Evolutionary conservation across 345 rosid genomes (phyloP), one percentile per base, ranked within the genome.

Genomic region (Geranium brycei): DNA sequence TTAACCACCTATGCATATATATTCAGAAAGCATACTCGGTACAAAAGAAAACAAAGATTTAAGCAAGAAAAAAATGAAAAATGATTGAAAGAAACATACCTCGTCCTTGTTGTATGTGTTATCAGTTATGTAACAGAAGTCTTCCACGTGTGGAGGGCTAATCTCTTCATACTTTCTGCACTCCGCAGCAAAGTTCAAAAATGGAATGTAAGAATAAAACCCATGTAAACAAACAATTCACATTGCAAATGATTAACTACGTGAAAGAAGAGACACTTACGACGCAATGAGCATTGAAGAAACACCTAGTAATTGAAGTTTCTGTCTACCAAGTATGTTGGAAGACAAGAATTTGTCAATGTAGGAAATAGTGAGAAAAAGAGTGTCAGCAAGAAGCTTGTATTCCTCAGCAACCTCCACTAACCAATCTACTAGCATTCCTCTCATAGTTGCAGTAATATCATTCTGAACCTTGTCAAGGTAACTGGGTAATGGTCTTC

Each of bases 221-320:
- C 31, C 41, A 18, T 53, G n/a, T 31, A 57, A n/a, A 55, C 15
- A 47, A 58, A 53, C 4, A 41, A 2, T 41, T 12, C 17, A n/a
- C 7, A 64, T 13, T 31, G 53, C 55, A 17, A 53, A 0, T 51
- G 13, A 7, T 35, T 40, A 4, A n/a, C 19, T 51, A 2, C 6
- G 2, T 47, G 63, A 55, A 17, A 69, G 17, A 15, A 14, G 16
- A 18, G 59, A 15, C 16, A 16, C 73, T 73, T 85, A 87, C 91
- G 85, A 83, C 67, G 95, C 89, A 72, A 85, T 79, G 51, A 85
- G 86, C 95, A 87, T 87, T 53, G 85, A 76, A 57, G 87, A 75
- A 61, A 87, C 85, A n/a, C 95, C 95, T 17, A 88, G 80, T 4
- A 88, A 80, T 70, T 88, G 91, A 47, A 85, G 83, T 60, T 71